Base-by-base conservation (phyloP, 169 alveolate species). In the Plasmodium berghei region DNA sequence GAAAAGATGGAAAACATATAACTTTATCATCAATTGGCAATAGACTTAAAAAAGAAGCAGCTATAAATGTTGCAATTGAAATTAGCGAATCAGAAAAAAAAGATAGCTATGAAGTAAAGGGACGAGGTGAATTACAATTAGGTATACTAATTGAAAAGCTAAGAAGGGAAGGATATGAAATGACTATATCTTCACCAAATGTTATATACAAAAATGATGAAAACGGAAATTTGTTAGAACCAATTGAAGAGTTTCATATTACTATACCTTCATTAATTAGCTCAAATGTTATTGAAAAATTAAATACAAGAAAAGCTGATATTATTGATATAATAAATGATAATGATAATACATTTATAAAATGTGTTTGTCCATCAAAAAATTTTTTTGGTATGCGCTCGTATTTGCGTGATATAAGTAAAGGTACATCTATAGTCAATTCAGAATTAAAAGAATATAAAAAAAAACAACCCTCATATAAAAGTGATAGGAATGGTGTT, bases 91-190 rank as follows among this genome's bases (percentile, higher is more conserved):
- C 90, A 6, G 95, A 93, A 59, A 96, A 90, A 9, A 93, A 93
- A 49, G 96, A 87, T 59, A 93, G 94, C 45, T 92, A 94, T 56
- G 92, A 88, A 34, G 90, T 97, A 16, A 92, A 96, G 42, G 99
- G 99, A 0, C 91, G 99, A 86, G 99, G 99, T 0, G 99, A 97
- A 88, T 94, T 98, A 14, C 99, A 98, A 93, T 88, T 98, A 45
- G 98, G 98, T 22, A 96, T 98, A 45, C 93, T 98, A 42, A 89
- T 98, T 59, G 99, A 98, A 94, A 96, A 96, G 66, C 95, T 98
- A 97, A 94, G 99, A 20, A 94, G 99, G 69, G 99, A 97, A 93
- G 99, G 99, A 18, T 97, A 94, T 83, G 99, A 98, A 90, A 74
- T 95, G 96, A 88, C 96, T 9, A 94, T 95, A 34, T 94, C 97